phyloP scores from a whole-genome alignment of 805 yeast genomes.

The Starmerella bombicola region DNA sequence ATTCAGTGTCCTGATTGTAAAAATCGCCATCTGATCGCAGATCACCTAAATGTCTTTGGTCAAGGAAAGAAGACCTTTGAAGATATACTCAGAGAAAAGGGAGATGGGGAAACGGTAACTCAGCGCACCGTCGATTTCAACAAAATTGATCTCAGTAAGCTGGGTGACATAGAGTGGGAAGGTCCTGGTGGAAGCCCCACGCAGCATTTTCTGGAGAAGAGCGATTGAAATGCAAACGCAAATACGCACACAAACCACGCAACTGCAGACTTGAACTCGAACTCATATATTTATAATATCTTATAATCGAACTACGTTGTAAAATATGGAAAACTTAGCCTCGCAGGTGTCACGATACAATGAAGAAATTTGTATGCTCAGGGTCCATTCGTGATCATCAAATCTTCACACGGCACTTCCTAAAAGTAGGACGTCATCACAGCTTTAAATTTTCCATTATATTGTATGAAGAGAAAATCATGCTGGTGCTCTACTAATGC shows the following conservation, averaged over 20 bases:
- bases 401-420: conserved; percentile 30
- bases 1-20: conserved; percentile 88
- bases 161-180: conserved; percentile 27
- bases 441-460: conserved; percentile 12
- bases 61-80: conserved; percentile 67
- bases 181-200: conserved; percentile 18
- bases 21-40: conserved; percentile 82
- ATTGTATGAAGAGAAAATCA: conserved; percentile 17
- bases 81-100: conserved; percentile 55
- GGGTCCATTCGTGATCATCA: conserved; percentile 25
- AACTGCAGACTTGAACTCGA: neutral
- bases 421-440: conserved; percentile 23
- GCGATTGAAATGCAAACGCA: neutral
- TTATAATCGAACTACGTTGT: neutral
- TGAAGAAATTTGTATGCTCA: conserved; percentile 22
- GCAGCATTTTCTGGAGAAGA: conserved; percentile 5
- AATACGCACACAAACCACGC: neutral
- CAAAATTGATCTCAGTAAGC: conserved; percentile 26
- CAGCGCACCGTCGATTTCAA: conserved; percentile 53
- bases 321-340: neutral
- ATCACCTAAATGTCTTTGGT: conserved; percentile 70
- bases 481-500: no score
- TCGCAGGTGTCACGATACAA: neutral
- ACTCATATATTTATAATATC: neutral
- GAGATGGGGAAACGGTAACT: conserved; percentile 56